Percentiles rank a stretch among this genome's conserved stretches.
Evolutionary conservation across 768 basidiomycete genomes (phyloP).

Genomic region (Lyophyllum decastes): DNA sequence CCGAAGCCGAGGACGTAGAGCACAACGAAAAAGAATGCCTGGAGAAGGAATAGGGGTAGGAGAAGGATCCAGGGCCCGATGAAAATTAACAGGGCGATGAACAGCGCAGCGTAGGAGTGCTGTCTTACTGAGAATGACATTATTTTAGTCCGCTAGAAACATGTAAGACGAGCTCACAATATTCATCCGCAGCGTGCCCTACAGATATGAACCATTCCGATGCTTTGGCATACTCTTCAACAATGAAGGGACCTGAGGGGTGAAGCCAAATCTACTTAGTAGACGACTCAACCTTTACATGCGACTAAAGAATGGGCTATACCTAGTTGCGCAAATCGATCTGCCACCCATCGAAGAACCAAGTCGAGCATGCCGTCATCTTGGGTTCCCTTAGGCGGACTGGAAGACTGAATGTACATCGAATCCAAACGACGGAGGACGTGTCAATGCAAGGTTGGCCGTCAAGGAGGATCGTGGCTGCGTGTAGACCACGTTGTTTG

Average conservation of each 20-base stretch:
- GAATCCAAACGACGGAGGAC: not conserved
- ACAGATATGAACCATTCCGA: not conserved
- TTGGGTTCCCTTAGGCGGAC: not conserved
- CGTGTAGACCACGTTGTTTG: too few relatives aligned
- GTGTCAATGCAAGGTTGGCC: too few relatives aligned
- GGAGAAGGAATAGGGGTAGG: conserved; percentile 21
- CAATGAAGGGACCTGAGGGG: not conserved
- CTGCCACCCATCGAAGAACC: not conserved
- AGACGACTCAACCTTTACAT: too few relatives aligned
- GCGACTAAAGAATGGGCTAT: not conserved
- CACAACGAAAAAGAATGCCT: conserved; percentile 15
- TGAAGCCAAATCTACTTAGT: not conserved
- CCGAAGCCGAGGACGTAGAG: conserved; percentile 19
- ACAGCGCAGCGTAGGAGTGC: conserved; percentile 15
- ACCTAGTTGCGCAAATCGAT: not conserved
- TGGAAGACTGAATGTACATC: not conserved
- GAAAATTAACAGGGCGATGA: conserved; percentile 17
- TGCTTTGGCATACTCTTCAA: not conserved
- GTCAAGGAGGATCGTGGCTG: not conserved
- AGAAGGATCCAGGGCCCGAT: conserved; percentile 25
- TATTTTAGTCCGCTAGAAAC: not conserved
- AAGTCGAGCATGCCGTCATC: not conserved
- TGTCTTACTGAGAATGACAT: conserved; percentile 11
- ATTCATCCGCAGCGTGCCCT: conserved; percentile 1
- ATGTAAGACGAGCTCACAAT: conserved; percentile 2